These are phyloP conservation scores for Rutidosis leptorrhynchoides DNA, from an alignment of 129 eudicot genomes.

Conservation along the genomic window DNA sequence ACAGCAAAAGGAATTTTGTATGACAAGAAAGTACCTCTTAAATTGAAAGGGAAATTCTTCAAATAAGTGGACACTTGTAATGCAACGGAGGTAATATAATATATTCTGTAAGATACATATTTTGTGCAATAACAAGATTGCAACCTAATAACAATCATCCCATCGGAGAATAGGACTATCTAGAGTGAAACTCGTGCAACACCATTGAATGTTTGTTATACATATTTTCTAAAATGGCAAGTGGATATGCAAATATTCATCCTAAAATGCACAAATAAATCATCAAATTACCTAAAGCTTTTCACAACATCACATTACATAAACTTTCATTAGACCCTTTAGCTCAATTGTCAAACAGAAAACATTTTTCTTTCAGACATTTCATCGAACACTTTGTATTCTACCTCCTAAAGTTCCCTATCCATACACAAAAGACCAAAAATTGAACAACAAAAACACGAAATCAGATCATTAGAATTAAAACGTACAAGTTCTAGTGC, in stretches of 20 bases:
- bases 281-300: conserved; percentile 4
- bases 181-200: not conserved
- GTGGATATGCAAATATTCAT: not conserved
- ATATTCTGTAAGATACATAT: not conserved
- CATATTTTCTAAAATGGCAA: conserved; percentile 1
- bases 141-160: not conserved
- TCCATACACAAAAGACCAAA: conserved; percentile 22
- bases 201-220: not conserved
- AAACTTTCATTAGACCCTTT: conserved; percentile 10
- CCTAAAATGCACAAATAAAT: conserved; percentile 1
- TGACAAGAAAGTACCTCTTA: not conserved
- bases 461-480: conserved; percentile 14
- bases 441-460: not conserved
- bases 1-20: not conserved
- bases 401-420: conserved; percentile 10
- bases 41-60: too few species aligned
- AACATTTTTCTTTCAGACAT: conserved; percentile 31
- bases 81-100: too few species aligned
- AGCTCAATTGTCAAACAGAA: conserved; percentile 5
- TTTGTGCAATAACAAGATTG: not conserved
- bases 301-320: conserved; percentile 18
- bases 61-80: too few species aligned
- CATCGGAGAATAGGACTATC: not conserved
- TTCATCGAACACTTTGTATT: conserved; percentile 29
- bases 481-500: conserved; percentile 21